Conservation (phyloP, 495 filamentous ascomycete genomes). For the Aspergillus cristatus region DNA sequence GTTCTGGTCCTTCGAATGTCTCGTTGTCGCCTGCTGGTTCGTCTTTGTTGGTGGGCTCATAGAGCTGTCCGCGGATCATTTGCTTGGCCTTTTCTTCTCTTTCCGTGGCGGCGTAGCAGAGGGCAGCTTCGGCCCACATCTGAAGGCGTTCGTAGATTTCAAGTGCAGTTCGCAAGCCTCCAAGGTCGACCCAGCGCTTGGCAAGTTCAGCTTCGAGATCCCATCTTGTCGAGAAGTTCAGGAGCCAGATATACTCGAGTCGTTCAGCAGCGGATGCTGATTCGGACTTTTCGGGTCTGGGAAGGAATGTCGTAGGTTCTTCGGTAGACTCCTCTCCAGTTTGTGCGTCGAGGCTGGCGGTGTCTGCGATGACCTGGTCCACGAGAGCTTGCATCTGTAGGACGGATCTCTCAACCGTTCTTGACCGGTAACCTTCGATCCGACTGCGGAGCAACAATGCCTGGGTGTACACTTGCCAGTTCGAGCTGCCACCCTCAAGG, state of each 20-base stretch:
- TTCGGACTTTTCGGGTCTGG: slow-evolving; percentile 63
- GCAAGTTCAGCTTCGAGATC: slow-evolving; percentile 90
- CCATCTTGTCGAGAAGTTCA: slow-evolving; percentile 82
- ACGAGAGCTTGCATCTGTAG: slow-evolving; percentile 93
- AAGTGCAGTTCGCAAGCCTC: slow-evolving; percentile 78
- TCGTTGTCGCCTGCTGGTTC: slow-evolving; percentile 44
- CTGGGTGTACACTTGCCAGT: slow-evolving; percentile 98
- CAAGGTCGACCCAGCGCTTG: slow-evolving; percentile 77
- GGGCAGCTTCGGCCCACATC: slow-evolving; percentile 90
- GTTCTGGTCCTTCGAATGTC: slow-evolving; percentile 50
- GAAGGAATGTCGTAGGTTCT: slow-evolving; percentile 67
- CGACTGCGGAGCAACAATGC: slow-evolving; percentile 79
- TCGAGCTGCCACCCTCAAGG: slow-evolving; percentile 77
- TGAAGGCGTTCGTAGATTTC: slow-evolving; percentile 93
- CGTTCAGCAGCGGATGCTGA: slow-evolving; percentile 68
- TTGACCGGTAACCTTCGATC: slow-evolving; percentile 74
- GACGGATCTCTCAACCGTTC: slow-evolving; percentile 81
- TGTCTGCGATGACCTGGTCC: slow-evolving; percentile 91
- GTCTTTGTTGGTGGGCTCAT: slow-evolving; percentile 43
- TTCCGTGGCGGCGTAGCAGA: slow-evolving; percentile 77
- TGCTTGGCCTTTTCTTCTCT: slow-evolving; percentile 72
- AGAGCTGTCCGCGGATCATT: slow-evolving; percentile 70
- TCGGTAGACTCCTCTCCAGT: slow-evolving; percentile 11
- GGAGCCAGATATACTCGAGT: slow-evolving; percentile 69
- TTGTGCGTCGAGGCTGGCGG: slow-evolving; percentile 37